Conservation (phyloP, 768 basidiomycete genomes). For the Phanerodontia chrysosporium region DNA sequence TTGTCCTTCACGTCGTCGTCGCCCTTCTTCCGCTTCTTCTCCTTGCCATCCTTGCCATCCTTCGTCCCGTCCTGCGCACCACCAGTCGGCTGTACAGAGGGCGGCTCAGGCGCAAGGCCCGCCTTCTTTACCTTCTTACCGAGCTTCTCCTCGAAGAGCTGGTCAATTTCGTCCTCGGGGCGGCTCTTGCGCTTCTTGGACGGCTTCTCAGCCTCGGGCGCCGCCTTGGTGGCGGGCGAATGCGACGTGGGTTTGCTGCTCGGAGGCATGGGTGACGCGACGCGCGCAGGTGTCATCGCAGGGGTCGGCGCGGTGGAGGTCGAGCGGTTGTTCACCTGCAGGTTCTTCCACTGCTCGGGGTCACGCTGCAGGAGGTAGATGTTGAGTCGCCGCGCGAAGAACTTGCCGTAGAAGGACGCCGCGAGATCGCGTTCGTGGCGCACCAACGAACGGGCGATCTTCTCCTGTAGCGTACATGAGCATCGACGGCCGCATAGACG, state of each 20-base stretch:
- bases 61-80: neutral
- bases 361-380: conserved; percentile 72
- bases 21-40: conserved; percentile 10
- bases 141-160: conserved; percentile 54
- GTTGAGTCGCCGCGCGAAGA: conserved; percentile 76
- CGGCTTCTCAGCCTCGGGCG: neutral
- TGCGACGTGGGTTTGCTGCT: neutral
- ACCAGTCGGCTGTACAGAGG: neutral
- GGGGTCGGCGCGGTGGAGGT: neutral
- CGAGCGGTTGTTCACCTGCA: conserved; percentile 42
- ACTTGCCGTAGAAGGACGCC: conserved; percentile 82
- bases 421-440: conserved; percentile 67
- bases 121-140: conserved; percentile 59
- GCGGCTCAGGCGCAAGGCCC: conserved; percentile 30
- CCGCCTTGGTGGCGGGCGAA: neutral
- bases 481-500: neutral
- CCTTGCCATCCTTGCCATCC: neutral
- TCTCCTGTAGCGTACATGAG: conserved; percentile 54
- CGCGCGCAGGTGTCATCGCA: neutral
- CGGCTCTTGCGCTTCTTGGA: conserved; percentile 37
- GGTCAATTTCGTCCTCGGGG: conserved; percentile 69
- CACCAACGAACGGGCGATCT: conserved; percentile 80
- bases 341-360: conserved; percentile 80
- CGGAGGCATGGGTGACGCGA: neutral
- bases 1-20: conserved; percentile 25